phyloP scores from a whole-genome alignment of 176 grass and related monocot species.

The Thalia dealbata region DNA sequence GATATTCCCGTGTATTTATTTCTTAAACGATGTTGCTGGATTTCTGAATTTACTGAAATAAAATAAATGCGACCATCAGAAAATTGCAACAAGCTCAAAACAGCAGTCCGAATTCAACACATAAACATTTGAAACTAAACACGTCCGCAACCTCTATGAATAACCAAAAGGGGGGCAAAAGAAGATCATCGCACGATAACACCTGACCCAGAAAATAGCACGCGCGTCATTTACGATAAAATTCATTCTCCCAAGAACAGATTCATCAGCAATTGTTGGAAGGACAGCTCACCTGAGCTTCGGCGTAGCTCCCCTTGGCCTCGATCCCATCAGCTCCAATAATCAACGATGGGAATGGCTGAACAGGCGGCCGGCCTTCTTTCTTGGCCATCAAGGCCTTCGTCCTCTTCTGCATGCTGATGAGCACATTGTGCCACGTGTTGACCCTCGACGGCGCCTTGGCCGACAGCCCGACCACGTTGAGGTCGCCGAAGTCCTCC shows the following conservation, averaged over 20 bases:
- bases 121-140: not conserved
- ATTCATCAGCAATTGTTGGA: not conserved
- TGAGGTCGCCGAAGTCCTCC: constrained; percentile 50
- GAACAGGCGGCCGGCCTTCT: constrained; percentile 42
- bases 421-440: constrained; percentile 88
- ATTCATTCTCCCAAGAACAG: not conserved
- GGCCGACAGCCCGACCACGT: constrained; percentile 29
- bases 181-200: not conserved
- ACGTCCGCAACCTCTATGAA: not conserved
- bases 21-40: not conserved
- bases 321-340: constrained; percentile 52
- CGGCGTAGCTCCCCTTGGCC: constrained; percentile 71
- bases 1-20: not conserved
- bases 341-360: constrained; percentile 81
- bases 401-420: constrained; percentile 86
- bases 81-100: not conserved
- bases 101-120: not conserved
- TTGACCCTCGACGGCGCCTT: constrained; percentile 49
- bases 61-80: not conserved
- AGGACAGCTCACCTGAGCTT: constrained; percentile 63
- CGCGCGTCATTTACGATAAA: not conserved
- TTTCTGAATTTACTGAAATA: not conserved
- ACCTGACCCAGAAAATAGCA: not conserved
- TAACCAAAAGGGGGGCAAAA: not conserved
- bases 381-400: constrained; percentile 41